Base-by-base conservation (phyloP, 805 yeast species). In the Ogataea dorogensis region DNA sequence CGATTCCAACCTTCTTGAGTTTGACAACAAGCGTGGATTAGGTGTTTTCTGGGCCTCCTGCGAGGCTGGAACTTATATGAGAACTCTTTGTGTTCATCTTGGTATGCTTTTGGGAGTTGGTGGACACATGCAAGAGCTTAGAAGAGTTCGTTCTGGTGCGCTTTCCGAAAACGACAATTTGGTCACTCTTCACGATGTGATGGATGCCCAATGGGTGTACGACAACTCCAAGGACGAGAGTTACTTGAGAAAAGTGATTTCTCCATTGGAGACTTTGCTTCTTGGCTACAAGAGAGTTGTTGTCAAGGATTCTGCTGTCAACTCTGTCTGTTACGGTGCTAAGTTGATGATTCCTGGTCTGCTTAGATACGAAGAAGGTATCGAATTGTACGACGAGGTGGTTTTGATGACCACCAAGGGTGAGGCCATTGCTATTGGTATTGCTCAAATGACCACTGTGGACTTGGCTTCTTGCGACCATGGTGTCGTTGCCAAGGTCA, bases 41-140 rank as follows among this genome's bases (percentile, higher is more conserved):
- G 95, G 95, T 71, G 98, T 93, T 22, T 93, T 93, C 73, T 93
- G 98, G 98, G 98, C 98, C 42, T 85, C 95, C 26, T 93, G 98
- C 77, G 98, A 93, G 73, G 98, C 98, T 44, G 98, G 98, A 70
- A 93, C 98, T 43, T 93, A 93, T 70, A 93, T 93, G 96, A 85
- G 98, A 77, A 93, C 98, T 33, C 72, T 93, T 55, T 93, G 98
- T 82, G 98, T 93, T 40, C 98, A 93, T 68, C 72, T 93, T 58
- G 98, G 98, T 71, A 89, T 93, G 96, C 75, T 93, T 43, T 75
- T 93, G 50, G 97, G 98, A 57, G 97, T 88, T 52, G 98, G 98
- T 65, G 98, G 98, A 53, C 98, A 93, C 71, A 93, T 93, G 98
- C 98, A 93, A 77, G 98, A 93, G 71, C 81, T 93, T 57, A 87